A percentile compares a stretch with the other conserved stretches of the same genome.
Evolutionary conservation across 2,329 filamentous ascomycete genomes (phyloP).

Genomic region (Aspergillus alliaceus): DNA sequence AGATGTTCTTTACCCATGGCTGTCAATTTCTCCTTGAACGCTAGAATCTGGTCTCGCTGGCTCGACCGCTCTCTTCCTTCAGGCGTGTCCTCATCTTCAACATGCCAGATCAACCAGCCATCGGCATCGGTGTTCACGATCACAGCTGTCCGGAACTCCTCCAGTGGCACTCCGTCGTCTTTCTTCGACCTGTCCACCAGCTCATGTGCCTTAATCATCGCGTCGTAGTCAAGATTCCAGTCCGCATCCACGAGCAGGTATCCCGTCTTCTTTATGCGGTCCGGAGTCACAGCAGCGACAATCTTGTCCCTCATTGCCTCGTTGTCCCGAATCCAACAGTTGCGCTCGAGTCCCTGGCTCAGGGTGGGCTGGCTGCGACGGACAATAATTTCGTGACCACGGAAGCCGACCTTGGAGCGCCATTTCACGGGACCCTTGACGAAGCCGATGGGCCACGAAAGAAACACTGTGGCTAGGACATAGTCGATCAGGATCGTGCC

Average conservation of each 20-base stretch:
- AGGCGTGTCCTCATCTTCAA: slow-evolving; percentile 58
- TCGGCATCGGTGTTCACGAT: slow-evolving; percentile 66
- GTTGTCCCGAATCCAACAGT: slow-evolving; percentile 50
- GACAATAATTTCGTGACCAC: slow-evolving; percentile 77
- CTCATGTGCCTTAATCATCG: slow-evolving; percentile 72
- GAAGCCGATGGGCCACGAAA: slow-evolving; percentile 74
- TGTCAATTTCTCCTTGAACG: slow-evolving; percentile 74
- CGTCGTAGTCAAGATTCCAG: slow-evolving; percentile 84
- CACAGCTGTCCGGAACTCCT: slow-evolving; percentile 72
- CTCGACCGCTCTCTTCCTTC: slow-evolving; percentile 39
- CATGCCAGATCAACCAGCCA: slow-evolving; percentile 66
- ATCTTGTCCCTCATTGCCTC: slow-evolving; percentile 58
- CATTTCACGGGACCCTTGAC: slow-evolving; percentile 67
- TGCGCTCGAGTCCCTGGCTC: slow-evolving; percentile 60
- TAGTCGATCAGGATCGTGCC: slow-evolving; percentile 74
- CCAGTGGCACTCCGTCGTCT: slow-evolving; percentile 47
- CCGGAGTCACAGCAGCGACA: slow-evolving; percentile 66
- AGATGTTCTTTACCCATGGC: slow-evolving; percentile 80
- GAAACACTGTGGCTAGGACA: slow-evolving; percentile 64
- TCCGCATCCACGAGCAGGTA: slow-evolving; percentile 81
- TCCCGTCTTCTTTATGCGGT: slow-evolving; percentile 75
- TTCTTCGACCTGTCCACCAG: slow-evolving; percentile 57
- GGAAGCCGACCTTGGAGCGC: slow-evolving; percentile 74
- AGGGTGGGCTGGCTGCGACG: slow-evolving; percentile 70
- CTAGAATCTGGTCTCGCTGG: slow-evolving; percentile 67